phyloP scores from a whole-genome alignment of 768 basidiomycete genomes.

The Mycena belliarum region DNA sequence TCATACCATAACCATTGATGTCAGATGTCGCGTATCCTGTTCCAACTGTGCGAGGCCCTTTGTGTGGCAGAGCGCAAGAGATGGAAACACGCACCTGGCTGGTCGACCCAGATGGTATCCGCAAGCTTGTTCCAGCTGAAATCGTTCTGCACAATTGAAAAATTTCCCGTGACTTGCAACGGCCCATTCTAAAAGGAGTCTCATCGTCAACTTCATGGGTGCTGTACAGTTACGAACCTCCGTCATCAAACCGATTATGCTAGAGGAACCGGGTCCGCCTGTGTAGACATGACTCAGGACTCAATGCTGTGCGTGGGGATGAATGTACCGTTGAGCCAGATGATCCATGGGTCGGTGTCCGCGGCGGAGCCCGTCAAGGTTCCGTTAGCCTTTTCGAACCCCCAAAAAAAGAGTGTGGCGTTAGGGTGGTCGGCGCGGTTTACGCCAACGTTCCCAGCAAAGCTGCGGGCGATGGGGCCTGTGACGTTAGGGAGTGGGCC shows the following conservation, averaged over 20 bases:
- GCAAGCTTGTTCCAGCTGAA: slow-evolving; percentile 62
- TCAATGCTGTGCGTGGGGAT: neutral
- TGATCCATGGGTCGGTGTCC: slow-evolving; percentile 58
- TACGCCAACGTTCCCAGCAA: slow-evolving; percentile 65
- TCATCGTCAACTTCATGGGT: neutral
- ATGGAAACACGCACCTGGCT: slow-evolving; percentile 50
- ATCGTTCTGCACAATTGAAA: slow-evolving; percentile 48
- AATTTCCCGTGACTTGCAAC: slow-evolving; percentile 54
- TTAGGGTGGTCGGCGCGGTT: slow-evolving; percentile 60
- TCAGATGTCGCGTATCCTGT: slow-evolving; percentile 67
- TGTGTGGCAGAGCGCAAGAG: neutral
- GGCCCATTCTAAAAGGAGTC: slow-evolving; percentile 58
- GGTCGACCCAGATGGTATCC: slow-evolving; percentile 74
- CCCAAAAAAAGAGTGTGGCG: slow-evolving; percentile 66
- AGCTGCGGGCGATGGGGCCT: slow-evolving; percentile 48
- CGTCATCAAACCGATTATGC: slow-evolving; percentile 60
- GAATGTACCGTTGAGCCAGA: slow-evolving; percentile 63
- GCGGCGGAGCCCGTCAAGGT: slow-evolving; percentile 46
- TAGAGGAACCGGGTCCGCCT: slow-evolving; percentile 66
- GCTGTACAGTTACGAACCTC: slow-evolving; percentile 43
- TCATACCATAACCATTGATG: slow-evolving; percentile 53
- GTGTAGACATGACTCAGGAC: neutral
- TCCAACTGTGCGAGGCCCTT: slow-evolving; percentile 40
- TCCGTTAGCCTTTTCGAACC: slow-evolving; percentile 56
- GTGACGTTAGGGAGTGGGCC: slow-evolving; percentile 58